Base-by-base conservation (phyloP, 345 rosid species). In the Hirschfeldia incana region DNA sequence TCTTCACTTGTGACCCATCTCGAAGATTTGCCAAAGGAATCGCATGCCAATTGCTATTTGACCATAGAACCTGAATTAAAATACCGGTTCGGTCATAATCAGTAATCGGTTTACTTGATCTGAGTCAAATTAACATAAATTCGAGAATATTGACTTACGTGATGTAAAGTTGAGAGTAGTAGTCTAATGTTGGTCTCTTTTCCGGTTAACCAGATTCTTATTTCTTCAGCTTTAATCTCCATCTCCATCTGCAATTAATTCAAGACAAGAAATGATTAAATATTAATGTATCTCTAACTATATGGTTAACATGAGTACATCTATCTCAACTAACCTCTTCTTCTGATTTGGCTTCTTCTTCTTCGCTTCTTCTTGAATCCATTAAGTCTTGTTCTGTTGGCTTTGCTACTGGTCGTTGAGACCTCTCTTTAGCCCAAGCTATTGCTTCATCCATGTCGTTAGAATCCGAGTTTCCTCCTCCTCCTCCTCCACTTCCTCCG, bases 91-190 rank as follows among this genome's bases (percentile, higher is more conserved):
- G 34, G 28, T 37, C 39, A 29, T 5, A 29, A 61, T 29, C 37
- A 12, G 37, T 13, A 58, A 16, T 13, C 55, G 63, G 69, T 76
- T 76, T 44, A 57, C 30, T 21, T 57, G 13, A 26, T 57, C 13
- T 3, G 62, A 57, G 29, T 8, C 28, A 21, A 36, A 57, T 57
- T 0, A 57, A 8, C 61, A 3, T 11, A 55, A 3, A 17, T 57
- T 55, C 28, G 1, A 53, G 8, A 16, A 26, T 62, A 12, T 1
- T 15, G 16, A 32, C 86, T 82, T 83, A 91, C 94, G 73, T 86
- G 91, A 80, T 91, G 94, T 10, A 94, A 84, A 29, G 93, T 85
- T 8, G 98, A 92, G 46, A 94, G 89, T 65, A 94, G 94, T 73
- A 85, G 80, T 28, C 91, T 84, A 44, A 94, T 88, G 82, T 94